These are phyloP conservation scores for Solioccasus polychromus DNA, from an alignment of 768 basidiomycete genomes.

Conservation along the genomic window DNA sequence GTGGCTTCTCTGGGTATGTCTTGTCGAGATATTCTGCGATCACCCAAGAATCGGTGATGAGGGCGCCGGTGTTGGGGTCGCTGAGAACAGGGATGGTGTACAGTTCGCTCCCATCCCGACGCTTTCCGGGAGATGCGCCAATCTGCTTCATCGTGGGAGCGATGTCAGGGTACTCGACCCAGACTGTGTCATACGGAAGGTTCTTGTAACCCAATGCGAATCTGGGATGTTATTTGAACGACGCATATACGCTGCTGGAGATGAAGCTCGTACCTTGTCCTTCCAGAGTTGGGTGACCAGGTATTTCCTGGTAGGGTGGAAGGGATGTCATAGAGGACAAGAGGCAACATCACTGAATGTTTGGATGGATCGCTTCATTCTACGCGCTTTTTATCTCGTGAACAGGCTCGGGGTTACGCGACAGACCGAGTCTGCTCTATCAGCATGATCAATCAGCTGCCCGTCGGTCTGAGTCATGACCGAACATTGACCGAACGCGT, in stretches of 20 bases:
- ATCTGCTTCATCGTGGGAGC: constrained; percentile 22
- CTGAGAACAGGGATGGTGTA: constrained; percentile 36
- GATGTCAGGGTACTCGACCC: constrained; percentile 36
- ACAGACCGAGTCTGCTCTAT: too few relatives aligned
- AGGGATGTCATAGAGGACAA: constrained; percentile 38
- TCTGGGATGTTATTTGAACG: constrained; percentile 14
- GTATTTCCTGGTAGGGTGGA: constrained; percentile 28
- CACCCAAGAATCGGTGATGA: constrained; percentile 29
- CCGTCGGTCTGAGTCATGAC: too few relatives aligned
- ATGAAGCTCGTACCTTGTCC: constrained; percentile 32
- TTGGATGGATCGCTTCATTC: background rate
- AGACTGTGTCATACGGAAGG: constrained; percentile 32
- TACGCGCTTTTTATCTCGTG: background rate
- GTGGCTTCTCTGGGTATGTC: constrained; percentile 31
- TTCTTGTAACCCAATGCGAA: constrained; percentile 31
- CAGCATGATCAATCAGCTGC: too few relatives aligned
- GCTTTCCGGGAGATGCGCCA: constrained; percentile 21
- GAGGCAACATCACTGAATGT: constrained; percentile 19
- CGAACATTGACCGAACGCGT: too few relatives aligned
- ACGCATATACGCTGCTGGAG: background rate
- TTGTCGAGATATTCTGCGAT: constrained; percentile 38
- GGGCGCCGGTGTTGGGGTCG: constrained; percentile 28
- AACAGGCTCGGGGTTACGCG: too few relatives aligned
- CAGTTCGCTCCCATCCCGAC: constrained; percentile 12
- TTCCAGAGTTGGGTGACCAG: constrained; percentile 40